Base-by-base conservation (phyloP, 1,284 basidiomycete species). In the Fistulinella cinereoalba region DNA sequence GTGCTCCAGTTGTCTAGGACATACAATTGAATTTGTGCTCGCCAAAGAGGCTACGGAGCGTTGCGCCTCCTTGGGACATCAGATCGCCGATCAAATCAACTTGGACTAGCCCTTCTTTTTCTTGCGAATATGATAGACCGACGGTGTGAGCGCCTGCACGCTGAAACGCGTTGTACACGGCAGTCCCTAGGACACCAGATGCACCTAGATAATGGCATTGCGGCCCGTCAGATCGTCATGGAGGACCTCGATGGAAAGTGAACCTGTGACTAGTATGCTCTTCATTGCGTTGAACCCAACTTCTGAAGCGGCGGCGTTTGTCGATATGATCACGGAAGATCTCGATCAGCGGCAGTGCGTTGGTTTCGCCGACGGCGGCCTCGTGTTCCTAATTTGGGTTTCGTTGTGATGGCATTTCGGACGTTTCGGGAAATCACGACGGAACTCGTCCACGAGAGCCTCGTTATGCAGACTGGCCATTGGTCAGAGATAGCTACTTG, bases 101-200 rank as follows among this genome's bases (percentile, higher is more conserved):
- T 53, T 75, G 69, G 33, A 66, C 65, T 11, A 90, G 71, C 11
- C 76, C 76, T 23, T 69, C 72, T 4, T 68, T 73, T 2, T 77
- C 62, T 44, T 83, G 77, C 13, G 85, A 80, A 64, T 82, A 71
- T 10, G 85, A 81, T 12, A 90, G 72, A 3, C 83, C 81, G 37
- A 83, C 65, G 18, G 83, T 74, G 46, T 74, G 67, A 50, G 71
- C 62, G 15, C 59, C 63, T 10, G 64, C 61, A 32, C 66, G 49
- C 27, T 67, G 71, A 69, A 88, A 88, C 6, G 84, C 81, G 29
- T 70, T 61, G 59, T 77, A 78, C 6, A 89, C 74, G 6, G 84
- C 83, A 10, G 77, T 72, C 11, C 88, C 88, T 10, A 91, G 74
- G 13, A 91, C 75, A 27, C 88, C 88, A 29, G 88, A 89, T 51